Evolutionary conservation across 768 basidiomycete species (phyloP).

Genomic region (Tulasnella sp.): DNA sequence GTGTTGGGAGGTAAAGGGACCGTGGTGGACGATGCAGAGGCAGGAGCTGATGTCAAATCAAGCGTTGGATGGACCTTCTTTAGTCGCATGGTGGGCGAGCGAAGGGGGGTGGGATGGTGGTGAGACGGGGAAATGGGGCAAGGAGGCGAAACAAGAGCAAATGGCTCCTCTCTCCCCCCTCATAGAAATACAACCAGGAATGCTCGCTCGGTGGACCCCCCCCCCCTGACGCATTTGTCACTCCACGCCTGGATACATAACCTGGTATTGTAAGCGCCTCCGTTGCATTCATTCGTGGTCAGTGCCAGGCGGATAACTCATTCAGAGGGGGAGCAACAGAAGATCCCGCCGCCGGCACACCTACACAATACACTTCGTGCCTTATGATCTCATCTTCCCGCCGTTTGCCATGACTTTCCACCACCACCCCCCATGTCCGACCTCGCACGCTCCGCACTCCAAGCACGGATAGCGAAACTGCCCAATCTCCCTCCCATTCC

Average conservation of each 20-base stretch:
- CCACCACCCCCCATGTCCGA: conserved; percentile 14
- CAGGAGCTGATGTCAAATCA: background rate
- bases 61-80: conserved; percentile 6
- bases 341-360: conserved; percentile 10
- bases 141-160: conserved; percentile 7
- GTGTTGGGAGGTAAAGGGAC: background rate
- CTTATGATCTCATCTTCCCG: conserved; percentile 15
- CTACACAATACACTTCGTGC: background rate
- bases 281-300: background rate
- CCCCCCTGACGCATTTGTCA: background rate
- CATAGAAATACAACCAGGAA: background rate
- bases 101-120: background rate
- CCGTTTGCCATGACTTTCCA: conserved; percentile 17
- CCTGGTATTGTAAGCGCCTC: background rate
- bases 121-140: background rate
- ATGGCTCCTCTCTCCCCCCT: background rate
- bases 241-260: background rate
- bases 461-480: conserved; percentile 70
- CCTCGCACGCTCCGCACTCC: conserved; percentile 47
- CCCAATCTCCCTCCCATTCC: conserved; percentile 51
- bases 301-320: background rate
- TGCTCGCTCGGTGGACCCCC: too few species aligned
- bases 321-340: background rate
- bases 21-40: conserved; percentile 3
- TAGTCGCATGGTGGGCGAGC: conserved; percentile 11